These are phyloP conservation scores for Apiospora pterosperma DNA, from an alignment of 2,329 filamentous ascomycete genomes.

Conservation along the genomic window DNA sequence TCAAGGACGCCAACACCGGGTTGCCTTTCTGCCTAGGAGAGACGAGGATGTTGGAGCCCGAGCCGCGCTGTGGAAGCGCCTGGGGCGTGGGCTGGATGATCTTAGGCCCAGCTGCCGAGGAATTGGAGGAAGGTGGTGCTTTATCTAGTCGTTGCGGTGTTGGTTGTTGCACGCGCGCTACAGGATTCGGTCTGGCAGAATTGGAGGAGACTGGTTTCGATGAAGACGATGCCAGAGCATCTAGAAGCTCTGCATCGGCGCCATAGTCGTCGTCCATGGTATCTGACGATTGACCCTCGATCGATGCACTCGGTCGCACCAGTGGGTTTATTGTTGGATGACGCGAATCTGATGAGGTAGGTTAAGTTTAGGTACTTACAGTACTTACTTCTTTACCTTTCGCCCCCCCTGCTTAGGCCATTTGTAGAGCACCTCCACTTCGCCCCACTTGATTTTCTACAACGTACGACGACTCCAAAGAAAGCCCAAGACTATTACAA, in stretches of 20 bases:
- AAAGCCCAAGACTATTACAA: too few relatives aligned
- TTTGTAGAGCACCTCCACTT: neutral
- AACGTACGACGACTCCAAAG: too few relatives aligned
- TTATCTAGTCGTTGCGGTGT: constrained; percentile 55
- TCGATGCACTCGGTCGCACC: neutral
- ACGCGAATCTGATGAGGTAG: neutral
- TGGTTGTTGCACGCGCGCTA: constrained; percentile 36
- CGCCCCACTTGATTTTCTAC: too few relatives aligned
- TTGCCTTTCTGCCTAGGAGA: constrained; percentile 94
- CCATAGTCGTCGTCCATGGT: constrained; percentile 35
- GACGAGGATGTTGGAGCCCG: constrained; percentile 79
- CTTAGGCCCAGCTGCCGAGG: constrained; percentile 36
- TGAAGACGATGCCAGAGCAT: constrained; percentile 28
- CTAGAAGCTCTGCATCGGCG: constrained; percentile 40
- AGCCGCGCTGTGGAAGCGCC: constrained; percentile 62
- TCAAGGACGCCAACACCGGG: constrained; percentile 80
- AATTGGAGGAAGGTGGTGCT: constrained; percentile 35
- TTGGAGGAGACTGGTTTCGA: constrained; percentile 17
- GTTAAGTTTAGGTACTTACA: neutral
- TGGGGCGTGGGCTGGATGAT: constrained; percentile 88
- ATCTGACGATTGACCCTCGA: neutral
- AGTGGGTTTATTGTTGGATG: neutral
- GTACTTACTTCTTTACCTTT: too few relatives aligned
- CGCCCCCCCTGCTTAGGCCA: too few relatives aligned
- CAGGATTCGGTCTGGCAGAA: constrained; percentile 15